Percentiles rank a stretch among this genome's conserved stretches.
phyloP scores from a whole-genome alignment of 306 rosid species.

The Quercus ilex region DNA sequence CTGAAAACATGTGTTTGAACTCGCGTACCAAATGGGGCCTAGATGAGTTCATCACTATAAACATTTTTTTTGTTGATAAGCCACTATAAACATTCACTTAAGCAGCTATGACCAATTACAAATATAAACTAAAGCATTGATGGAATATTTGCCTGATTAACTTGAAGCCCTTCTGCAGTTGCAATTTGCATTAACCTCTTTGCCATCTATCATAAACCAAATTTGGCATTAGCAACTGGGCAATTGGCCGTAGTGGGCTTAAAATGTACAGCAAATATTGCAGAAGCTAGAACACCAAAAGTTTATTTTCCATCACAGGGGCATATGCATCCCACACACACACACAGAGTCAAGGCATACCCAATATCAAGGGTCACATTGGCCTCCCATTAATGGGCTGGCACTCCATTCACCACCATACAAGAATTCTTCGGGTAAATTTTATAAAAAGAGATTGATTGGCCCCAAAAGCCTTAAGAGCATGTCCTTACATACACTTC shows the following conservation, averaged over 20 bases:
- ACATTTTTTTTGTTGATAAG: too few relatives aligned
- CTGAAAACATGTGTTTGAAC: too few relatives aligned
- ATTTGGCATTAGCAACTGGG: conserved; percentile 1
- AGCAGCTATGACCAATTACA: conserved; percentile 13
- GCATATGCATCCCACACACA: background rate
- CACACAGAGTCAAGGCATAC: background rate
- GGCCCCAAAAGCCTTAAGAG: background rate
- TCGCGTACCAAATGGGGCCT: too few relatives aligned
- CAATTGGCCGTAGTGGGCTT: background rate
- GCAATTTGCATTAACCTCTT: conserved; percentile 83
- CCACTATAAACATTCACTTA: background rate
- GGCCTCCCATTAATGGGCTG: background rate
- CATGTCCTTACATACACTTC: background rate
- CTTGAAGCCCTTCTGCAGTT: conserved; percentile 79
- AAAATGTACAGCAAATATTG: background rate
- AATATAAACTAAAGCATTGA: conserved; percentile 16
- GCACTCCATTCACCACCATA: background rate
- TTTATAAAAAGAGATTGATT: background rate
- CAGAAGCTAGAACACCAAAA: background rate
- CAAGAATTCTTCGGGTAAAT: background rate
- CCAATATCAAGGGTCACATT: background rate
- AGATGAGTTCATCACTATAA: background rate
- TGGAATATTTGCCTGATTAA: conserved; percentile 60
- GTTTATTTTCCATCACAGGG: background rate
- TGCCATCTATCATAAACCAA: conserved; percentile 72